Percentiles rank a stretch among this genome's conserved stretches.
Conservation (phyloP, 768 basidiomycete genomes). For the Tylopilus plumbeoviolaceoides region DNA sequence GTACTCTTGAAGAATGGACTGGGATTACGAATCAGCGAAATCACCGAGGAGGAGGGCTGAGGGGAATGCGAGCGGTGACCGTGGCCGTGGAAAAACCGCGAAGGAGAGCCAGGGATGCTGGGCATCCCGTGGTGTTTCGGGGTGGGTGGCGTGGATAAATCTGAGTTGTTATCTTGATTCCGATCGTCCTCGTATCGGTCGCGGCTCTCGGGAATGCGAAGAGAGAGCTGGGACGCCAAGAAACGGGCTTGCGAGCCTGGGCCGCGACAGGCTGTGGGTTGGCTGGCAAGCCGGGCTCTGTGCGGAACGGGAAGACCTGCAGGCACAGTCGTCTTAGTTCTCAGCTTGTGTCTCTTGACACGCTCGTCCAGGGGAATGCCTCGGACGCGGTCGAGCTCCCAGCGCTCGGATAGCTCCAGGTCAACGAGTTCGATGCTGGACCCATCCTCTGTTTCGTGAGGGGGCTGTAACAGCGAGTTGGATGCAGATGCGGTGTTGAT, state of each 20-base stretch:
- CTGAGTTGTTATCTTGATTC: conserved; percentile 29
- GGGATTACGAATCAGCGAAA: conserved; percentile 32
- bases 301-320: conserved; percentile 20
- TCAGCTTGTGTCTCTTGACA: conserved; percentile 32
- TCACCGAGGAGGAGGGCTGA: conserved; percentile 33
- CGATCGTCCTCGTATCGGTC: conserved; percentile 31
- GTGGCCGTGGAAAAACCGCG: conserved; percentile 27
- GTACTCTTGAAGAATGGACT: conserved; percentile 35
- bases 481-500: conserved; percentile 17
- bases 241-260: conserved; percentile 29
- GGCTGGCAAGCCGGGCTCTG: conserved; percentile 30
- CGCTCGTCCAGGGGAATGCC: conserved; percentile 42
- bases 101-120: conserved; percentile 29
- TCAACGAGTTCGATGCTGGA: conserved; percentile 53
- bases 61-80: conserved; percentile 25
- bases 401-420: conserved; percentile 38
- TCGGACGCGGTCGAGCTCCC: conserved; percentile 42
- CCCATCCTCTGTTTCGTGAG: conserved; percentile 40
- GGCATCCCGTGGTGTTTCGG: conserved; percentile 31
- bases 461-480: conserved; percentile 15
- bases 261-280: conserved; percentile 23
- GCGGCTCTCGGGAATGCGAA: conserved; percentile 31
- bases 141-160: conserved; percentile 29
- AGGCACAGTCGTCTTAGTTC: conserved; percentile 29
- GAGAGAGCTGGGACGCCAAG: conserved; percentile 31